These are phyloP conservation scores for Arthrinium puccinioides DNA, from an alignment of 2,329 filamentous ascomycete genomes.

Conservation along the genomic window DNA sequence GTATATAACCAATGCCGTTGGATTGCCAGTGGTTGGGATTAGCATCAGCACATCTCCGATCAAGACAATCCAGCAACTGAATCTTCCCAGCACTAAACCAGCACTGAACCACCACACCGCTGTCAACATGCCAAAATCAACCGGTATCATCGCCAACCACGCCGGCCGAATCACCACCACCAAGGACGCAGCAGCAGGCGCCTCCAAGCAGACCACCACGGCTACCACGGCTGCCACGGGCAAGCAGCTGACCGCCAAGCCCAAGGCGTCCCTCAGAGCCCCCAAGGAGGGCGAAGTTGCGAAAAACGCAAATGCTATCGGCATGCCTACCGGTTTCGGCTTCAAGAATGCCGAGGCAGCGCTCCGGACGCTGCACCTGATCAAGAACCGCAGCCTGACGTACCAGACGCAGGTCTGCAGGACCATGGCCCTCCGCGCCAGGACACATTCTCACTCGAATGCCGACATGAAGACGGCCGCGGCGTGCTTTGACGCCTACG, in stretches of 20 bases:
- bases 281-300: not conserved
- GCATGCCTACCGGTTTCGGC: too few species aligned
- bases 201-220: not conserved
- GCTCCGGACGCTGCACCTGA: not conserved
- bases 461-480: not conserved
- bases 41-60: too few species aligned
- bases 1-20: too few species aligned
- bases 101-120: too few species aligned
- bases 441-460: not conserved
- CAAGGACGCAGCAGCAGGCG: not conserved
- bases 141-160: not conserved
- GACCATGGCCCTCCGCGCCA: not conserved
- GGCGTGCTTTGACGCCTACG: not conserved
- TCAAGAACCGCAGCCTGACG: not conserved
- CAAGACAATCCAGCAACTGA: too few species aligned
- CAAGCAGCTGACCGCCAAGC: not conserved
- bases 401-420: not conserved
- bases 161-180: not conserved
- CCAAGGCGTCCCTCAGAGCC: not conserved
- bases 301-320: not conserved
- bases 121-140: not conserved
- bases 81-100: too few species aligned
- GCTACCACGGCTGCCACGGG: not conserved
- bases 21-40: too few species aligned
- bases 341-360: not conserved